Base-by-base conservation (phyloP, 768 basidiomycete species). In the Phylloporus arenicola region DNA sequence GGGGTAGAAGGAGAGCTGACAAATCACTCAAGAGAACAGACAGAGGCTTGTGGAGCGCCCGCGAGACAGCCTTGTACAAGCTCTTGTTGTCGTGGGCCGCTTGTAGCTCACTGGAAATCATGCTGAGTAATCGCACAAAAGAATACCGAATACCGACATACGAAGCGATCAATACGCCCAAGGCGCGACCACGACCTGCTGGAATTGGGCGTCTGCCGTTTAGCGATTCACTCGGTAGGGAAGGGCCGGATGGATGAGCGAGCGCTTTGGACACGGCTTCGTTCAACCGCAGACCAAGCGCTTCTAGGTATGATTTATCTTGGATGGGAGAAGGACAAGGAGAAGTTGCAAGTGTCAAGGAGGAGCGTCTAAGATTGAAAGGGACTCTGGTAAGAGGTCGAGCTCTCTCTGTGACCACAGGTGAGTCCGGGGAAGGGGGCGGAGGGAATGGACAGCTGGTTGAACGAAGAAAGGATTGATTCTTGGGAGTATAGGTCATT, bases 191-290 rank as follows among this genome's bases (percentile, higher is more conserved):
- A 51, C 88, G 80, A 25, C 88, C 88, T 22, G 73, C 56, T n/a
- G 89, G 88, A 54, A 91, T 78, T 12, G 86, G 83, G 31, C 81
- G 78, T 58, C 78, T 86, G 24, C 88, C 87, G 39, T 70, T 70
- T n/a, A 87, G 64, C 35, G 75, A 65, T 53, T 88, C 87, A 48
- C 65, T 68, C 11, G 73, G 65, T 42, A 67, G 57, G 16, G 75
- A 75, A 19, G 82, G 73, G 24, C 82, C 81, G 2, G 73, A 60
- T 13, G 87, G 84, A 56, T 84, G 84, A 19, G 78, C 74, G 44
- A 91, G 72, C 3, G 87, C 83, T 68, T 79, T 87, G 48, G 86
- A 85, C 13, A 88, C 86, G 0, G 85, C 87, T 66, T 92, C 89
- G 60, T 84, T 88, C 40, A 92, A 72, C 62, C 85, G 88, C 48